A percentile compares a stretch with the other conserved stretches of the same genome.
Conservation (phyloP, 2,329 filamentous ascomycete species). For the Scedosporium aurantiacum region DNA sequence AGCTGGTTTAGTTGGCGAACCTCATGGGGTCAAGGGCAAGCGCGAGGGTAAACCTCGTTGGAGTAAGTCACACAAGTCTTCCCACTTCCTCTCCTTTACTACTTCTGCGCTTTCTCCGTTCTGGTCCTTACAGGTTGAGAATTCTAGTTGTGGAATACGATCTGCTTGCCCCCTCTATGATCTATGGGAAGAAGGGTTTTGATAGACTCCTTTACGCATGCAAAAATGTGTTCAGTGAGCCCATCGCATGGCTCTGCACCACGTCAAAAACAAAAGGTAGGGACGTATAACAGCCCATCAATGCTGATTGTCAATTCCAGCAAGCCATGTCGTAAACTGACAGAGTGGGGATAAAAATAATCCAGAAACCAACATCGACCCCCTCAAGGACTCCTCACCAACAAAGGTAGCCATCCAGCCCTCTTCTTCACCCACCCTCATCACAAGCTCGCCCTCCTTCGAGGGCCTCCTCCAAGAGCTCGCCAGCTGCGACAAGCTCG, state of each 20-base stretch:
- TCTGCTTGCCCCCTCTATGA: constrained; percentile 62
- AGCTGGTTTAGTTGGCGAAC: constrained; percentile 66
- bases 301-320: too few species aligned
- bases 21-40: constrained; percentile 47
- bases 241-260: constrained; percentile 68
- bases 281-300: too few species aligned
- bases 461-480: constrained; percentile 16
- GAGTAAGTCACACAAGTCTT: constrained; percentile 37
- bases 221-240: constrained; percentile 60
- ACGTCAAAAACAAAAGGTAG: constrained; percentile 16
- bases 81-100: neutral
- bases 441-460: constrained; percentile 13
- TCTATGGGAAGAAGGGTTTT: constrained; percentile 74
- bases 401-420: constrained; percentile 12
- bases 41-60: constrained; percentile 58
- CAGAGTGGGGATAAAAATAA: neutral
- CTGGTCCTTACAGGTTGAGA: neutral
- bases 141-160: constrained; percentile 60
- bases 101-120: neutral
- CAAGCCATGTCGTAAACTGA: too few species aligned
- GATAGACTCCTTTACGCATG: constrained; percentile 68
- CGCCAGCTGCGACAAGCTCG: constrained; percentile 27
- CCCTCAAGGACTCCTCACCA: constrained; percentile 12
- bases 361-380: constrained; percentile 2
- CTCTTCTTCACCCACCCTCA: constrained; percentile 11